Percentiles rank a stretch among this genome's conserved stretches.
Conservation (phyloP, 2,329 filamentous ascomycete genomes). For the Botryotinia narcissicola region DNA sequence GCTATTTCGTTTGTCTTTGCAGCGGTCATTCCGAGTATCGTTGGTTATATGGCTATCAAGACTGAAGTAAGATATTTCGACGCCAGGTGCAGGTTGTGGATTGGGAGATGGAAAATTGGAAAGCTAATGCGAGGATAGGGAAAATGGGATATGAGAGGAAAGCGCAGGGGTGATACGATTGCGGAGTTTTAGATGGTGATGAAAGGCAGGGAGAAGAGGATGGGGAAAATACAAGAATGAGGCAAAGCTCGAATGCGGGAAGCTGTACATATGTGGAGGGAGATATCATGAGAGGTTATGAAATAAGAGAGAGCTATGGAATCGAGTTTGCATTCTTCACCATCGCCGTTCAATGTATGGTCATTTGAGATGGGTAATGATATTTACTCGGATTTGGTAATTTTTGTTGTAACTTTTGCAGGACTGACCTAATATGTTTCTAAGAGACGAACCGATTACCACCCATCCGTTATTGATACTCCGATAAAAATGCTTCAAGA, state of each 20-base stretch:
- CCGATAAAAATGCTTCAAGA: neutral
- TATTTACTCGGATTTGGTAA: neutral
- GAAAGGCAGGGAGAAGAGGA: slow-evolving; percentile 18
- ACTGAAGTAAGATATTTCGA: slow-evolving; percentile 70
- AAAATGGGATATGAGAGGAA: slow-evolving; percentile 79
- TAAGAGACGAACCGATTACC: neutral
- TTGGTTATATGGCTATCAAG: slow-evolving; percentile 72
- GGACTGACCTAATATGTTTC: neutral
- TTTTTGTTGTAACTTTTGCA: neutral
- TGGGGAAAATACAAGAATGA: slow-evolving; percentile 11
- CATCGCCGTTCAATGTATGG: neutral
- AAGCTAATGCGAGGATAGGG: slow-evolving; percentile 56
- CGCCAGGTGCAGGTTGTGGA: neutral
- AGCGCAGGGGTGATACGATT: slow-evolving; percentile 83
- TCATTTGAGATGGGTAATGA: neutral
- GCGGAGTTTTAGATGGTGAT: slow-evolving; percentile 62
- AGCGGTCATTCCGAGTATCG: slow-evolving; percentile 64
- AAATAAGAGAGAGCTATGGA: neutral
- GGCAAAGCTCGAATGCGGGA: neutral
- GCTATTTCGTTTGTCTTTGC: slow-evolving; percentile 77
- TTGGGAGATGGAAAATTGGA: slow-evolving; percentile 9
- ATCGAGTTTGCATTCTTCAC: slow-evolving; percentile 7
- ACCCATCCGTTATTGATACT: neutral
- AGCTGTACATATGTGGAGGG: slow-evolving; percentile 28
- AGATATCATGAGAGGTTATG: neutral